Conservation (phyloP, 2,329 filamentous ascomycete genomes). For the Colletotrichum orchidophilum region DNA sequence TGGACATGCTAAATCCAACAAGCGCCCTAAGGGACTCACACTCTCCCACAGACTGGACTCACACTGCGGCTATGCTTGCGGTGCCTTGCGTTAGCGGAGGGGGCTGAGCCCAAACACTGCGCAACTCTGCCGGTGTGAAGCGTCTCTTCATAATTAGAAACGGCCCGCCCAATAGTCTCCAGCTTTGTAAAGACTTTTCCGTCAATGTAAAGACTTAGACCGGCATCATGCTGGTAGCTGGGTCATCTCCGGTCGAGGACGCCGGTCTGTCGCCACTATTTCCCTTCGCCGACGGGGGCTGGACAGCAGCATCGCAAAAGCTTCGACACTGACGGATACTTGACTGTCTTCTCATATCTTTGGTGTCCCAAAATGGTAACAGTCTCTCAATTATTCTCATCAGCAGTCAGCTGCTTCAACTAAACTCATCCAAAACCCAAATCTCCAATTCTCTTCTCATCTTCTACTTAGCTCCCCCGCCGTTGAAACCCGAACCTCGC, state of each 20-base stretch:
- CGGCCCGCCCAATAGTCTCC: constrained; percentile 1
- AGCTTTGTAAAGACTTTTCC: background rate
- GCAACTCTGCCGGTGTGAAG: background rate
- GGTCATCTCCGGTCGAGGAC: background rate
- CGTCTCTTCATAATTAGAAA: constrained; percentile 21
- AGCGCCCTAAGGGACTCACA: constrained; percentile 10
- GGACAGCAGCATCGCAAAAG: constrained; percentile 18
- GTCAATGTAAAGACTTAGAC: background rate
- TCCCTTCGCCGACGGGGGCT: background rate
- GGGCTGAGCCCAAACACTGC: constrained; percentile 24
- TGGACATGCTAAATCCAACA: constrained; percentile 13
- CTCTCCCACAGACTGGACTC: background rate
- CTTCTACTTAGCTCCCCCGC: background rate
- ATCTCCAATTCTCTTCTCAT: background rate
- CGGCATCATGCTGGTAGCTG: background rate
- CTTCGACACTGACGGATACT: background rate
- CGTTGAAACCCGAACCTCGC: background rate
- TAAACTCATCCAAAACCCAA: constrained; percentile 13
- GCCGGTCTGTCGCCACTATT: background rate
- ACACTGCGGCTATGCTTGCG: constrained; percentile 14
- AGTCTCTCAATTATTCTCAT: background rate
- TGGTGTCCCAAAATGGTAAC: background rate
- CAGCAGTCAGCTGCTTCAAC: background rate
- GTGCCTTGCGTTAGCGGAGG: constrained; percentile 19
- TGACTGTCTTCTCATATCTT: background rate